phyloP scores from a whole-genome alignment of 2,329 filamentous ascomycete species.

The Fusarium tricinctum region DNA sequence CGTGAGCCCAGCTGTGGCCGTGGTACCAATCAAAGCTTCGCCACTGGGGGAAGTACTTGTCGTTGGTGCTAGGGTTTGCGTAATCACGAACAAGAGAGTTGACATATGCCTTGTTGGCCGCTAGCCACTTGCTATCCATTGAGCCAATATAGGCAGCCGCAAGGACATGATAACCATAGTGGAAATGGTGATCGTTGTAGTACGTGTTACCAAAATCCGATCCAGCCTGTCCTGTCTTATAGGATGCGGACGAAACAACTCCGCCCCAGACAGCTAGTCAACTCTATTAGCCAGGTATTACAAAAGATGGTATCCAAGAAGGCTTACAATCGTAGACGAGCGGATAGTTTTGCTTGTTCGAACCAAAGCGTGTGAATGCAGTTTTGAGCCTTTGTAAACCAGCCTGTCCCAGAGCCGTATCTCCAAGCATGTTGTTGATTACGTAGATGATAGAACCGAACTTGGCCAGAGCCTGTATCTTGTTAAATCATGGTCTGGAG shows the following conservation, averaged over 20 bases:
- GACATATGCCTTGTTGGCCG: constrained; percentile 81
- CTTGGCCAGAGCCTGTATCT: constrained; percentile 75
- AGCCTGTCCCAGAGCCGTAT: constrained; percentile 68
- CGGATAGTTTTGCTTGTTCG: constrained; percentile 76
- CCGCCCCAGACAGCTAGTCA: constrained; percentile 78
- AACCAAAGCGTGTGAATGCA: constrained; percentile 75
- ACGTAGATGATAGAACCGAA: constrained; percentile 79
- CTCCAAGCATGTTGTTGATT: constrained; percentile 72
- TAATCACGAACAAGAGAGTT: constrained; percentile 86
- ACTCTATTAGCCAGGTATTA: constrained; percentile 33
- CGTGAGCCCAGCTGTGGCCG: constrained; percentile 94
- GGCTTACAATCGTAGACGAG: constrained; percentile 73
- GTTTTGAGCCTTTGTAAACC: constrained; percentile 74
- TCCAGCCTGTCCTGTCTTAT: constrained; percentile 75
- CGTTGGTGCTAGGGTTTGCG: constrained; percentile 79
- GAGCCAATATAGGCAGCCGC: constrained; percentile 85
- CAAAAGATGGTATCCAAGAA: neutral
- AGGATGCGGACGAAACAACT: constrained; percentile 81
- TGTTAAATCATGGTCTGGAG: constrained; percentile 5
- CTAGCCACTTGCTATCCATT: constrained; percentile 81
- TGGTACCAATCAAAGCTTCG: constrained; percentile 94
- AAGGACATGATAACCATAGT: constrained; percentile 92
- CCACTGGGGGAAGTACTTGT: constrained; percentile 84
- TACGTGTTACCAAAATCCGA: constrained; percentile 91
- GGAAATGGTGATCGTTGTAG: constrained; percentile 83